A percentile compares a stretch with the other conserved stretches of the same genome.
Conservation (phyloP, 1,139 yeast species). For the Yamadazyma dendronema region DNA sequence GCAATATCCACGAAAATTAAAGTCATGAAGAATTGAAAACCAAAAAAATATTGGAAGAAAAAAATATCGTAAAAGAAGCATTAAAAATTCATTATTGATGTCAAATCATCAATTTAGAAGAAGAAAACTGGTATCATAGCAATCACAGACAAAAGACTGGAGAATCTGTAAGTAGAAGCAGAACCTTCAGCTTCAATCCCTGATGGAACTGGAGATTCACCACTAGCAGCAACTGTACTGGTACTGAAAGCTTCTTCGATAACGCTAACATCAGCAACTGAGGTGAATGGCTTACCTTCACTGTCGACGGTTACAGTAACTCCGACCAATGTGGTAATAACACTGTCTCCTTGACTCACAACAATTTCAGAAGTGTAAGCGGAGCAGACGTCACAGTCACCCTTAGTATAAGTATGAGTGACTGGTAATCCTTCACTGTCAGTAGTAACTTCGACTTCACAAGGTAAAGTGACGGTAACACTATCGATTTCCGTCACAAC, state of each 20-base stretch:
- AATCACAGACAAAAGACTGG: conserved; percentile 2
- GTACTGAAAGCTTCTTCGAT: background rate
- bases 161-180: conserved; percentile 1
- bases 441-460: conserved; percentile 4
- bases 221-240: background rate
- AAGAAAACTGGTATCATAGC: background rate
- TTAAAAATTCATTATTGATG: too few relatives aligned
- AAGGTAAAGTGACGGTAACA: conserved; percentile 1
- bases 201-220: conserved; percentile 3
- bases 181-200: conserved; percentile 4
- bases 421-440: conserved; percentile 9
- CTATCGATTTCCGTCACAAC: conserved; percentile 3
- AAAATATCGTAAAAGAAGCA: too few relatives aligned
- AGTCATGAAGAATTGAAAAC: too few relatives aligned
- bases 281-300: conserved; percentile 7
- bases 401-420: conserved; percentile 18
- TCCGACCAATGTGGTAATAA: conserved; percentile 1
- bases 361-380: conserved; percentile 6
- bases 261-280: conserved; percentile 3
- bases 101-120: too few relatives aligned
- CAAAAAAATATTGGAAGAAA: too few relatives aligned
- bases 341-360: conserved; percentile 3
- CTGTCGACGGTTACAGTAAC: conserved; percentile 9
- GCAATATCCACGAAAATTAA: too few relatives aligned
- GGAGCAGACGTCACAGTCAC: conserved; percentile 11